These are phyloP conservation scores for Colletotrichum abscissum DNA, from an alignment of 2,329 filamentous ascomycete species.

Conservation along the genomic window DNA sequence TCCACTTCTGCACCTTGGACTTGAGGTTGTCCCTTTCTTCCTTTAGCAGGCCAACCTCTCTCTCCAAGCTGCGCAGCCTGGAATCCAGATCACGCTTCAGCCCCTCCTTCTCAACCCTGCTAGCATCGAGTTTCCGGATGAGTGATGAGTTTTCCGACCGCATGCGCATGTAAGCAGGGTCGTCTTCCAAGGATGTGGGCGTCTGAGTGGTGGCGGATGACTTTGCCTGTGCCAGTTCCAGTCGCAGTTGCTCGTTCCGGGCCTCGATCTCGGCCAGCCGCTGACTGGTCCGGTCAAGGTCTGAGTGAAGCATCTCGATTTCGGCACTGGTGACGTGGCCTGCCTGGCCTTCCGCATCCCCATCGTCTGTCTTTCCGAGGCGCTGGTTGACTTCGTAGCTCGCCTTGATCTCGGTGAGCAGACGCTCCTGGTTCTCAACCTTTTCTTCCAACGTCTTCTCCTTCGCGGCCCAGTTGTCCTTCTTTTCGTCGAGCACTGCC, in stretches of 20 bases:
- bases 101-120: slow-evolving; percentile 84
- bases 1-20: slow-evolving; percentile 86
- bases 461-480: slow-evolving; percentile 95
- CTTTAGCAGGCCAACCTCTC: slow-evolving; percentile 79
- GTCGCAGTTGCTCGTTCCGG: slow-evolving; percentile 90
- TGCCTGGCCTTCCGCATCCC: slow-evolving; percentile 65
- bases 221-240: slow-evolving; percentile 91
- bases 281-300: slow-evolving; percentile 88
- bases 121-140: slow-evolving; percentile 86
- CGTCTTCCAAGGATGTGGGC: slow-evolving; percentile 79
- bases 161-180: slow-evolving; percentile 87
- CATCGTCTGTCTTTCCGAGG: slow-evolving; percentile 77
- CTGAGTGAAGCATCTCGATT: slow-evolving; percentile 91
- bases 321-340: slow-evolving; percentile 85
- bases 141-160: slow-evolving; percentile 94
- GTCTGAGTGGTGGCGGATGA: slow-evolving; percentile 75
- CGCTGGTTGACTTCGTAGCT: slow-evolving; percentile 97
- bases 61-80: slow-evolving; percentile 81
- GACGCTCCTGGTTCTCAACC: slow-evolving; percentile 89
- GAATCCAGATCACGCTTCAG: slow-evolving; percentile 81
- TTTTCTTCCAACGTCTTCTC: slow-evolving; percentile 94
- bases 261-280: slow-evolving; percentile 91
- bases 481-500: slow-evolving; percentile 90
- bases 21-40: slow-evolving; percentile 85
- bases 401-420: slow-evolving; percentile 94